Evolutionary conservation across 23 red algal genomes (phyloP), one percentile per base, ranked within the genome.

Genomic region (Pyropia yezoensis): DNA sequence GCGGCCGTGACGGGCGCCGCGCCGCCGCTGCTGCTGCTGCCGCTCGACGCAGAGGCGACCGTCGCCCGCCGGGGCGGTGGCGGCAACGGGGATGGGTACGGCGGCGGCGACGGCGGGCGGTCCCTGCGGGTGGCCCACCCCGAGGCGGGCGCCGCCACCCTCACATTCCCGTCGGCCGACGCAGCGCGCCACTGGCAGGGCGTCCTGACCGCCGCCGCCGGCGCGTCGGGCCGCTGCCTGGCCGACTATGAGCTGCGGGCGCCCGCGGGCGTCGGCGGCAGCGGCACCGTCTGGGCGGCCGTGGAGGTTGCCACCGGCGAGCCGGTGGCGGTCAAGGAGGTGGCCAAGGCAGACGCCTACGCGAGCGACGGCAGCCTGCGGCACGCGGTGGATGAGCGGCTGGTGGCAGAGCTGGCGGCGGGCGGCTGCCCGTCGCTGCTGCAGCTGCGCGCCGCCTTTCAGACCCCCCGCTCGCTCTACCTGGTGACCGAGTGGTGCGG

Each of bases 201-300:
- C 16, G 76, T 69, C 19, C 52, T 85, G n/a, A 54, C 67, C 14
- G 62, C 61, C 9, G 79, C 75, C 16, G 79, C 73, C 0, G 76
- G 55, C 3, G 59, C 71, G 39, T 49, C 64, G 17, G 59, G 54
- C 15, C 63, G 65, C 14, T 54, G 57, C 11, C 57, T 92, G 33
- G 52, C 69, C 53, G 57, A 90, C 45, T 90, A 79, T 65, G 65
- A 73, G 2, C 19, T 90, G 61, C 39, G 73, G 7, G 25, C 75
- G 24, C 66, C 85, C n/a, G 59, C 74, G 50, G 85, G 85, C 6
- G 80, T 67, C 57, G 85, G 85, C 53, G 75, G 85, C 17, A 77
- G 76, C 39, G 85, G 75, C 13, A 50, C 65, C 0, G 88, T 92
- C 2, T 85, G 77, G 32, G 49, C 83, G 18, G 88, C 39, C 4